These are phyloP conservation scores for Boletus subcaerulescens DNA, from an alignment of 768 basidiomycete genomes.

Conservation along the genomic window DNA sequence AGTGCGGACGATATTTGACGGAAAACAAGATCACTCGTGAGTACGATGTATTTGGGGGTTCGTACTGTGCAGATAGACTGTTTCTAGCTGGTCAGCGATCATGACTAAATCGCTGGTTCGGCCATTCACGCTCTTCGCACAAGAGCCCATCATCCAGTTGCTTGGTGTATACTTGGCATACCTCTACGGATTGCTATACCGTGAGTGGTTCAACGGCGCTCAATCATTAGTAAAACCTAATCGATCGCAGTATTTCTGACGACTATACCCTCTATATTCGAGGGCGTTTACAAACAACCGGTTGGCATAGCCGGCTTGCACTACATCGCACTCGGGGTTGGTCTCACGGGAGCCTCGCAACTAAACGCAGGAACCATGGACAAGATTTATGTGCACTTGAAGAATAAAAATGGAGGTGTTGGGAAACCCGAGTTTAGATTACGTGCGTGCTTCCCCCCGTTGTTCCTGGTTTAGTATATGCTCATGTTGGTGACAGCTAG, in stretches of 20 bases:
- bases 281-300: conserved; percentile 48
- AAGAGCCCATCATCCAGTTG: conserved; percentile 66
- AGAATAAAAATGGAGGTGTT: conserved; percentile 48
- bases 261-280: conserved; percentile 59
- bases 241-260: conserved; percentile 58
- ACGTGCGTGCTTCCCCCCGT: conserved; percentile 32
- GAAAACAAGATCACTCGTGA: conserved; percentile 40
- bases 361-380: conserved; percentile 58
- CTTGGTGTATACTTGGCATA: conserved; percentile 69
- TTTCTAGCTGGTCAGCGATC: conserved; percentile 48
- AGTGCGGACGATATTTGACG: conserved; percentile 50
- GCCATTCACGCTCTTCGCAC: conserved; percentile 62
- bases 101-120: conserved; percentile 54
- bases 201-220: conserved; percentile 33
- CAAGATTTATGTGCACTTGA: conserved; percentile 47
- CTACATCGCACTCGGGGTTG: conserved; percentile 70
- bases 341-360: conserved; percentile 51
- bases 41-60: conserved; percentile 14
- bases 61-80: background rate
- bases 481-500: conserved; percentile 39
- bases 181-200: conserved; percentile 59
- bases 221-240: background rate
- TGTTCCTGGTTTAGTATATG: background rate
- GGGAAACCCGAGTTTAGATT: conserved; percentile 56
- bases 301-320: conserved; percentile 63